phyloP scores from a whole-genome alignment of 192 early-diverging fungal species.

The Mortierella claussenii region DNA sequence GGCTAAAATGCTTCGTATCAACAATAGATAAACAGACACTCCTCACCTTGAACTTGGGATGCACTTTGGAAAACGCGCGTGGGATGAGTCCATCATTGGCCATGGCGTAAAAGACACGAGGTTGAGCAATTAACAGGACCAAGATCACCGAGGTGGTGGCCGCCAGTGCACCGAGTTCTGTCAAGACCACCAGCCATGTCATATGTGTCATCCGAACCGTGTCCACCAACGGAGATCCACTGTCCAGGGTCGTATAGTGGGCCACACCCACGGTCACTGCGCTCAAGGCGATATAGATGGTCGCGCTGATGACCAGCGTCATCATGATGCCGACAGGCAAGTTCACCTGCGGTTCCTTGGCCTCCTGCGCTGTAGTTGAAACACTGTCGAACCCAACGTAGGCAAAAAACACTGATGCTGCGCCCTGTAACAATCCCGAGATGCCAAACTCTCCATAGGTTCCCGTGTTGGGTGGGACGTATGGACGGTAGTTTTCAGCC shows the following conservation, averaged over 20 bases:
- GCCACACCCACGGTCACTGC: constrained; percentile 81
- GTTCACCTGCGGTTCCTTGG: constrained; percentile 80
- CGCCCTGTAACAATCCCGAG: constrained; percentile 75
- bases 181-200: constrained; percentile 80
- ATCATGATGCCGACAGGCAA: constrained; percentile 89
- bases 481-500: constrained; percentile 77
- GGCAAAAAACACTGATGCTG: constrained; percentile 80
- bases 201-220: constrained; percentile 54
- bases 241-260: constrained; percentile 61
- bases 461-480: constrained; percentile 74
- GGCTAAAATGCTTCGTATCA: too few species aligned
- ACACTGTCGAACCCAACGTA: constrained; percentile 94
- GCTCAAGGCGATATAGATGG: constrained; percentile 73
- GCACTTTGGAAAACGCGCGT: constrained; percentile 71
- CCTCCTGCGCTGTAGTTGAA: constrained; percentile 87
- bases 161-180: constrained; percentile 80
- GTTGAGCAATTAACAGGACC: constrained; percentile 79
- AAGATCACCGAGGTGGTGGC: constrained; percentile 87
- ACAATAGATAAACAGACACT: too few species aligned
- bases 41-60: constrained; percentile 68
- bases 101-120: constrained; percentile 91
- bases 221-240: constrained; percentile 66
- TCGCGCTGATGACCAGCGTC: constrained; percentile 80
- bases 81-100: constrained; percentile 91
- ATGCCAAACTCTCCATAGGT: constrained; percentile 70